Evolutionary conservation across 805 yeast genomes (phyloP), one percentile per base, ranked within the genome.

Genomic region (Candida ponderosae): DNA sequence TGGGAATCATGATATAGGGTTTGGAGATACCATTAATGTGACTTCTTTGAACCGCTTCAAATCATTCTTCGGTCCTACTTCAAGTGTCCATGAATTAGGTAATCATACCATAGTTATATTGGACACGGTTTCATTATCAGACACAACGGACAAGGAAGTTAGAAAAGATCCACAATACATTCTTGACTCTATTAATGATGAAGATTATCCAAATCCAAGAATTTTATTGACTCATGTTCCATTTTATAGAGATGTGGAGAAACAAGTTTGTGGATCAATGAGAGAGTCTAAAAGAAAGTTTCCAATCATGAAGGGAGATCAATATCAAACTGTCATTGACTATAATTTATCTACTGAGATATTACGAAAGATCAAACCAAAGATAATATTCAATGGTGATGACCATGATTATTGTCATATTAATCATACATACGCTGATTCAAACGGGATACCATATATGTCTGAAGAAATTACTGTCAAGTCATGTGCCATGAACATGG

Each of bases 1-100:
- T 0, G 99, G 98, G 2, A 93, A 93, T 54, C 99, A 93, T 56
- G 99, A 93, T 55, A 86, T 94, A 45, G 99, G 99, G 0, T 90
- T 82, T 60, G 96, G 93, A 21, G 74, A 79, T 41, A 76, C 78
- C 0, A 76, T 93, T 14, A 66, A 76, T 15, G 66, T 69, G 19
- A 58, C 66, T 1, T 76, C 80, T 18, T 59, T 73, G 32, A 59
- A 73, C 27, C 62, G 97, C 46, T 93, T 89, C 59, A 61, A 71
- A 29, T 62, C 79, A 1, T 70, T 66, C 52, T 90, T 87, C 57
- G 98, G 97, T 2, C 76, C 75, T 30, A 63, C 93, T 1, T 66
- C 70, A 17, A 68, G 73, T 14, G 62, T 60, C 14, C 50, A 70
- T 27, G 68, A 72, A n/a, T 46, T 81, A 3, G 67, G 74, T 2